These are phyloP conservation scores for Phytophthora palmivora DNA, from an alignment of 352 stramenopile species.

Conservation along the genomic window DNA sequence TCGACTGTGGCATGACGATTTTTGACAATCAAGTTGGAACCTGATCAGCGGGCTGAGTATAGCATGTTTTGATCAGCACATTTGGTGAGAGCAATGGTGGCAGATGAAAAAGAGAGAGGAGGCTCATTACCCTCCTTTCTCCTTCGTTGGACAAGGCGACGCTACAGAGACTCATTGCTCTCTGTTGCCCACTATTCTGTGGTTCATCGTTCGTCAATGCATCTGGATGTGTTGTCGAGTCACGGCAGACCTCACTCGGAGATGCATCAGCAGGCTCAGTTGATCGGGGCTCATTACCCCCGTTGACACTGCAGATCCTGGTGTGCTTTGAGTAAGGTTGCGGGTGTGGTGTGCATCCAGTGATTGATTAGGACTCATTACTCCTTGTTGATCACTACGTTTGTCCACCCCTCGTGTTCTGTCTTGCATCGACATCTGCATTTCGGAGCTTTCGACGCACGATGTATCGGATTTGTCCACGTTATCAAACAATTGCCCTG, in stretches of 20 bases:
- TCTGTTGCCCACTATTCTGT: constrained; percentile 11
- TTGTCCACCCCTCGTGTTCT: constrained; percentile 17
- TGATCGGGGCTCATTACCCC: constrained; percentile 46
- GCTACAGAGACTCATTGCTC: constrained; percentile 41
- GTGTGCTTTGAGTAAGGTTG: constrained; percentile 22
- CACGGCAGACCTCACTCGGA: constrained; percentile 13
- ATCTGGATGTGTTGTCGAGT: constrained; percentile 16
- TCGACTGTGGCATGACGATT: neutral
- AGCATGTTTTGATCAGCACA: neutral
- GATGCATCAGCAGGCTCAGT: constrained; percentile 22
- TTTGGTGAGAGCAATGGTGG: neutral
- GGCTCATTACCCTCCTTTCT: constrained; percentile 34
- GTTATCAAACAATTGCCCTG: neutral
- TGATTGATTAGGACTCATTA: constrained; percentile 38
- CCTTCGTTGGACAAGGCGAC: neutral
- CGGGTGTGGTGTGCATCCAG: constrained; percentile 8
- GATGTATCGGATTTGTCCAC: constrained; percentile 3
- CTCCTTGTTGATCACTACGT: constrained; percentile 25
- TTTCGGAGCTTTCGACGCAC: constrained; percentile 5
- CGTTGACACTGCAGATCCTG: constrained; percentile 33
- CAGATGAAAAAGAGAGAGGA: constrained; percentile 6
- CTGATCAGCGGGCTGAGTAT: neutral
- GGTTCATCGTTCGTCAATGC: constrained; percentile 5
- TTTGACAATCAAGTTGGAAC: too few species aligned
- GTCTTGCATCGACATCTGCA: constrained; percentile 13